phyloP scores from a whole-genome alignment of 345 rosid genomes.

The Draba incana region DNA sequence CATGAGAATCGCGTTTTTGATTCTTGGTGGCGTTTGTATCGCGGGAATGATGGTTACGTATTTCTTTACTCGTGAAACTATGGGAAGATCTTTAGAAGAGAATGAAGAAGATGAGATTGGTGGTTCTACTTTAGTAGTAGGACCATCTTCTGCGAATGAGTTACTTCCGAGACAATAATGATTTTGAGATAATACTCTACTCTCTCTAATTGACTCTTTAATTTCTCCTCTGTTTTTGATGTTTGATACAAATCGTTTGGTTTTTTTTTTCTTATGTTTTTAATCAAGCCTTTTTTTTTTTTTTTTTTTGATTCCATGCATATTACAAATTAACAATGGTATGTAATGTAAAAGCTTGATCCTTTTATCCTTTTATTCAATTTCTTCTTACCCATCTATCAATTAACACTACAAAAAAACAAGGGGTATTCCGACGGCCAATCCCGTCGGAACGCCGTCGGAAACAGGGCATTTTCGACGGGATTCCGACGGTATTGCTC shows the following conservation, averaged over 20 bases:
- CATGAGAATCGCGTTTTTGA: constrained; percentile 47
- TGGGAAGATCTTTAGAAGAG: constrained; percentile 74
- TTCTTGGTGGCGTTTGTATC: constrained; percentile 57
- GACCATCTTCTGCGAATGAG: constrained; percentile 18
- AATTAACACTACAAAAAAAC: too few relatives aligned
- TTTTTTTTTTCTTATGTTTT: neutral
- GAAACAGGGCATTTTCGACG: too few relatives aligned
- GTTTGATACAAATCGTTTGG: constrained; percentile 7
- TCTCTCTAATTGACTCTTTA: constrained; percentile 18
- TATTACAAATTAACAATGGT: constrained; percentile 6
- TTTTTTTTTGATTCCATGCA: neutral
- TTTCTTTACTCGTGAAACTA: constrained; percentile 61
- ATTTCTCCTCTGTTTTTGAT: constrained; percentile 14
- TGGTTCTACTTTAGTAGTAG: constrained; percentile 14
- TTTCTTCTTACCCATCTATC: too few relatives aligned
- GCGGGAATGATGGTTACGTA: constrained; percentile 56
- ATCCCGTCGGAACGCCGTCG: too few relatives aligned
- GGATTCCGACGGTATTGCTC: too few relatives aligned
- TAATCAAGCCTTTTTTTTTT: neutral
- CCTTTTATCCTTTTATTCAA: neutral
- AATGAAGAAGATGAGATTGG: constrained; percentile 46
- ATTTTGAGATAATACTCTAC: constrained; percentile 5
- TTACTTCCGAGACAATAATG: constrained; percentile 19
- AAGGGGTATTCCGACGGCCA: too few relatives aligned
- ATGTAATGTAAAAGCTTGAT: constrained; percentile 12